Percentiles rank a stretch among this genome's conserved stretches.
These are phyloP conservation scores for Eimeria nieschulzi DNA, from an alignment of 169 alveolate genomes.

Conservation along the genomic window DNA sequence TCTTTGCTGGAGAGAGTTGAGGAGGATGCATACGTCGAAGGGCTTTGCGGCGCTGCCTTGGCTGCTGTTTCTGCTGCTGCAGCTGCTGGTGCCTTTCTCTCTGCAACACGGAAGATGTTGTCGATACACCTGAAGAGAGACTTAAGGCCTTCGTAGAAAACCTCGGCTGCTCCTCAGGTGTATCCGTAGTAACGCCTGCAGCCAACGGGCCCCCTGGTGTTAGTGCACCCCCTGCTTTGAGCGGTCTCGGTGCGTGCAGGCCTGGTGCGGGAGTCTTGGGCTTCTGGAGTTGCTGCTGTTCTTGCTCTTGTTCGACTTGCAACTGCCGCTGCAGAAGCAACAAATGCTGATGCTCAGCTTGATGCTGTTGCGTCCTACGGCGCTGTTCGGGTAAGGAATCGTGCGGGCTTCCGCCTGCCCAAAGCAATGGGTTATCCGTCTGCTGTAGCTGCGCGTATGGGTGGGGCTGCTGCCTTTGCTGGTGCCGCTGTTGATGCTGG, in stretches of 20 bases:
- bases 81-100: not conserved
- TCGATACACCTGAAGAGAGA: not conserved
- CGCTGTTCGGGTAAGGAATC: not conserved
- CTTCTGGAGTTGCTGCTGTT: slow-evolving; percentile 3
- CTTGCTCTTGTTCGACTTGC: slow-evolving; percentile 17
- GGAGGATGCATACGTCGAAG: slow-evolving; percentile 20
- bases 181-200: slow-evolving; percentile 8
- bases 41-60: slow-evolving; percentile 56
- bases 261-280: not conserved
- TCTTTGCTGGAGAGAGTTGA: slow-evolving; percentile 39
- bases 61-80: slow-evolving; percentile 56
- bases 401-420: no score
- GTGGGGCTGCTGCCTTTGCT: slow-evolving; percentile 1
- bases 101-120: slow-evolving; percentile 18
- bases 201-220: not conserved
- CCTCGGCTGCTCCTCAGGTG: slow-evolving; percentile 33
- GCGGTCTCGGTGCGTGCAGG: not conserved
- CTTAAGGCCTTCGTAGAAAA: slow-evolving; percentile 7
- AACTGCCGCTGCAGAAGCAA: slow-evolving; percentile 25
- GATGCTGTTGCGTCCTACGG: slow-evolving; percentile 16
- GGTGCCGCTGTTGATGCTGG: slow-evolving; percentile 18
- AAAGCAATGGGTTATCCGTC: not conserved
- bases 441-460: not conserved
- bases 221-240: not conserved
- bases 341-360: not conserved